These are phyloP conservation scores for Bothriochloa decipiens DNA, from an alignment of 176 grass and related monocot species.

Conservation along the genomic window DNA sequence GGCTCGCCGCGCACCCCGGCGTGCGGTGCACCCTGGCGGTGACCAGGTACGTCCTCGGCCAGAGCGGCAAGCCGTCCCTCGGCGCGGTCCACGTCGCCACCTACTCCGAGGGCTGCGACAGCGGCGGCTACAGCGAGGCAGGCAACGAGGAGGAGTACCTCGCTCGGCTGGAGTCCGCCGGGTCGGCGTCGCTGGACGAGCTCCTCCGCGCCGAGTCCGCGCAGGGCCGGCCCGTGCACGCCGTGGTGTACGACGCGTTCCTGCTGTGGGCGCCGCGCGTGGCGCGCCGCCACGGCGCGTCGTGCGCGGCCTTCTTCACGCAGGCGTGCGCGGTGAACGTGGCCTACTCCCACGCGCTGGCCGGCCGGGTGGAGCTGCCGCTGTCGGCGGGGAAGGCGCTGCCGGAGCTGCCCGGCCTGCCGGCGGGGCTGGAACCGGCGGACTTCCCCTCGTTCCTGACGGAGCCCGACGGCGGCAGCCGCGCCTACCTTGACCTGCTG, in stretches of 20 bases:
- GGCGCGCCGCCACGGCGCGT: slow-evolving; percentile 38
- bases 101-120: slow-evolving; percentile 50
- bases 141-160: slow-evolving; percentile 43
- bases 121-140: slow-evolving; percentile 39
- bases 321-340: slow-evolving; percentile 59
- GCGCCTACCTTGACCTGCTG: slow-evolving; percentile 40
- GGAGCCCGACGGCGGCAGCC: background rate
- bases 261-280: slow-evolving; percentile 52
- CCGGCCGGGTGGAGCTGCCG: slow-evolving; percentile 34
- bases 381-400: background rate
- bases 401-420: slow-evolving; percentile 42
- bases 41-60: slow-evolving; percentile 44
- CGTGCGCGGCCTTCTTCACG: slow-evolving; percentile 64
- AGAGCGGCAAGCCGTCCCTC: background rate
- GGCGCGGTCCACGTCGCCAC: slow-evolving; percentile 36
- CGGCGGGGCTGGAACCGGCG: slow-evolving; percentile 35
- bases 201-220: slow-evolving; percentile 54
- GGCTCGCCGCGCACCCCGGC: slow-evolving; percentile 41
- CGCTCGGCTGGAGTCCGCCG: slow-evolving; percentile 38
- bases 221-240: slow-evolving; percentile 33
- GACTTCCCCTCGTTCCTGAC: slow-evolving; percentile 50
- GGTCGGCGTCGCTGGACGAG: slow-evolving; percentile 47
- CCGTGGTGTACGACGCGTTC: slow-evolving; percentile 70
- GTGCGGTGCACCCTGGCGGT: slow-evolving; percentile 54
- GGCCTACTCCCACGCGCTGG: slow-evolving; percentile 50